Percentiles rank a stretch among this genome's conserved stretches.
Evolutionary conservation across 768 basidiomycete species (phyloP).

Genomic region (Lyophyllum atratum): DNA sequence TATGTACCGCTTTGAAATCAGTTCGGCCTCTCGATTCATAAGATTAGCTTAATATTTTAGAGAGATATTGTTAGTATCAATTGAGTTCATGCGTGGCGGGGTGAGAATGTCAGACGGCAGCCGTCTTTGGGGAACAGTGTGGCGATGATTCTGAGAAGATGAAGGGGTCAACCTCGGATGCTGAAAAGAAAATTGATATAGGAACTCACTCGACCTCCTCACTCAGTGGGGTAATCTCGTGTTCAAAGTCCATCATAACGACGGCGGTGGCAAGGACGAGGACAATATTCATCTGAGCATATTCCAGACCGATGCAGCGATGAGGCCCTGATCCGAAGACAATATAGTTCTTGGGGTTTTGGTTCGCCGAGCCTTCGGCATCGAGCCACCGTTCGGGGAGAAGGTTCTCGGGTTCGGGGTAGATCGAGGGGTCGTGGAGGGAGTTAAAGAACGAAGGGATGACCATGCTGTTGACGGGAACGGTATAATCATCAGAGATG

Average conservation of each 20-base stretch:
- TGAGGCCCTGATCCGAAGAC: conserved; percentile 95
- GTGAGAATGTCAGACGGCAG: conserved; percentile 76
- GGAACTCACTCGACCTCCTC: conserved; percentile 77
- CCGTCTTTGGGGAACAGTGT: conserved; percentile 97
- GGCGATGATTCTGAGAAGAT: conserved; percentile 74
- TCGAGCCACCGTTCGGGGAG: conserved; percentile 94
- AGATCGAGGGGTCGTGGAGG: conserved; percentile 85
- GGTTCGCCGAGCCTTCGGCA: conserved; percentile 70
- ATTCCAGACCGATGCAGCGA: conserved; percentile 90
- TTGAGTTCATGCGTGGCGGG: conserved; percentile 39
- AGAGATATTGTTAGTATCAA: too few species aligned
- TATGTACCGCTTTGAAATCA: neutral
- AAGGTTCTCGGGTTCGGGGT: conserved; percentile 83
- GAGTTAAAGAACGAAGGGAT: conserved; percentile 94
- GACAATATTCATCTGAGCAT: conserved; percentile 89
- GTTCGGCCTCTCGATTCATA: neutral
- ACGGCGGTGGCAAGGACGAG: conserved; percentile 84
- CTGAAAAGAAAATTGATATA: neutral
- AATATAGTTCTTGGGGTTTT: conserved; percentile 92
- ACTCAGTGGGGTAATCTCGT: conserved; percentile 77
- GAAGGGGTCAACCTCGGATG: neutral
- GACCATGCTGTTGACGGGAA: conserved; percentile 89
- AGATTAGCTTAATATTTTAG: neutral
- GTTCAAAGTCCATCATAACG: conserved; percentile 82
- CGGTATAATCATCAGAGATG: conserved; percentile 88